Evolutionary conservation across 768 basidiomycete species (phyloP), one percentile per base, ranked within the genome.

Genomic region (Phaffia tasmanica): DNA sequence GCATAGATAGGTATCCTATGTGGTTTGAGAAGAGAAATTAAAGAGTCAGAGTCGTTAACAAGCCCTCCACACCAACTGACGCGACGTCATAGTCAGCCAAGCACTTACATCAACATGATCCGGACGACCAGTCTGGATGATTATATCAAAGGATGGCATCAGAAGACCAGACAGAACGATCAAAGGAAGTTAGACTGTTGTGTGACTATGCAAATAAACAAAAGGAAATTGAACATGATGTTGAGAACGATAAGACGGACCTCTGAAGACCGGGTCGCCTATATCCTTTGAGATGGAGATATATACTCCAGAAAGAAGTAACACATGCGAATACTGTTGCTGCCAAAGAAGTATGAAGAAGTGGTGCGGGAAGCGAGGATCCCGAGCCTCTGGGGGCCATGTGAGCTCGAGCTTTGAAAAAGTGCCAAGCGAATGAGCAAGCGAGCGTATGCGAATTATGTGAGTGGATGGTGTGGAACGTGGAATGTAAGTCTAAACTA

Each of bases 51-150:
- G 35, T 23, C 61, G 25, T 2, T 25, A 48, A 21, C 15, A 8
- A 51, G 19, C 47, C 18, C 30, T 50, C 29, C 30, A 21, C 9
- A 14, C 35, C 18, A 2, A 4, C 16, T 0, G 14, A 48, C 23
- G 23, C 23, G 56, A 59, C 35, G 18, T 54, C 16, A 46, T 42
- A 7, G 21, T 21, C 50, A 15, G 30, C 19, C 18, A 53, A 18
- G 54, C 8, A 89, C 89, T 63, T 51, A 77, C 92, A 97, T 97
- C 71, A 97, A 70, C 88, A 98, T 91, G 74, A 98, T 95, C 57
- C 95, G 83, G 54, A 95, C 81, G 58, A 94, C 92, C 83, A 89
- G 87, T 70, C 30, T 27, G 21, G 30, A 42, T 42, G 11, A 16
- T 4, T 9, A 54, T 4, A 54, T 9, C 4, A 16, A 5, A 4